These are phyloP conservation scores for Fusarium tanahbumbuense DNA, from an alignment of 2,329 filamentous ascomycete genomes.

Conservation along the genomic window DNA sequence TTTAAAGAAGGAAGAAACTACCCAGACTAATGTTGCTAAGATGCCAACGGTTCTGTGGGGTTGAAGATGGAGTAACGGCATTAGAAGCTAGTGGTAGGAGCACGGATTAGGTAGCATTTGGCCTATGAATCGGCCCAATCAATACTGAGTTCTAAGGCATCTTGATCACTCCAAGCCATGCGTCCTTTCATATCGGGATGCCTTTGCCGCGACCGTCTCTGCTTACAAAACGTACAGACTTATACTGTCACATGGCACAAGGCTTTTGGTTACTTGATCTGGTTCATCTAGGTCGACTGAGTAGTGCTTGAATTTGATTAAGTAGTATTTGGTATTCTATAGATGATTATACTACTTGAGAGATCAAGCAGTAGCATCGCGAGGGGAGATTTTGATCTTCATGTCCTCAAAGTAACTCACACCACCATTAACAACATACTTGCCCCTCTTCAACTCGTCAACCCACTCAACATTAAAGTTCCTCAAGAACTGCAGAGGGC, in stretches of 20 bases:
- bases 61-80: background rate
- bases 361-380: background rate
- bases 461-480: slow-evolving; percentile 27
- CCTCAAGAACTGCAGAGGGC: slow-evolving; percentile 28
- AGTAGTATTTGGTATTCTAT: background rate
- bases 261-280: too few relatives aligned
- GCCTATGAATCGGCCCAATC: background rate
- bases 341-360: background rate
- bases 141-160: background rate
- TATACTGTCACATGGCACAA: too few relatives aligned
- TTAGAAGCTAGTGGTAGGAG: background rate
- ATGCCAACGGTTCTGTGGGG: background rate
- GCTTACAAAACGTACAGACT: background rate
- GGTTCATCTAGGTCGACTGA: too few relatives aligned
- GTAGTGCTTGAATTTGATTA: too few relatives aligned
- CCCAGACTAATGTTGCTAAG: background rate
- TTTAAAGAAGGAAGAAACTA: background rate
- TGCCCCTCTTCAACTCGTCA: slow-evolving; percentile 19
- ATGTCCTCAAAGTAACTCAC: slow-evolving; percentile 38
- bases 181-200: background rate
- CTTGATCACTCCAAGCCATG: background rate
- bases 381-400: slow-evolving; percentile 23
- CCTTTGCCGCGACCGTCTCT: background rate
- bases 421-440: slow-evolving; percentile 32
- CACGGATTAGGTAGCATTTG: background rate